A percentile compares a stretch with the other conserved stretches of the same genome.
Evolutionary conservation across 2,329 filamentous ascomycete species (phyloP).

Genomic region (Scopulariopsis brevicaulis): DNA sequence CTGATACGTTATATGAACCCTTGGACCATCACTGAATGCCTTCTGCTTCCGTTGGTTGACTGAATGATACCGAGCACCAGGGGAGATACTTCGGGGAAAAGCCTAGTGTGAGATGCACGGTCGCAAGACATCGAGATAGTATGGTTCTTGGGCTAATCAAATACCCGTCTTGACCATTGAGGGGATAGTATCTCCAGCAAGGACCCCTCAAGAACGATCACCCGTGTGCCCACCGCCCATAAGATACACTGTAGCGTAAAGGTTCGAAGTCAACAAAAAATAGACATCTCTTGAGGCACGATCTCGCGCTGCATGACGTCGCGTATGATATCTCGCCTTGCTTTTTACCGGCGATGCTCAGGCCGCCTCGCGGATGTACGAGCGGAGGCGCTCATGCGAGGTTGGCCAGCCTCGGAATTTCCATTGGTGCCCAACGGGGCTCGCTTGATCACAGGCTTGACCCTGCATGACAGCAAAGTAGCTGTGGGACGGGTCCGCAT

Average conservation of each 20-base stretch:
- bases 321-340: background rate
- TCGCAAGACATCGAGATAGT: too few species aligned
- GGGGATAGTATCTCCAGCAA: background rate
- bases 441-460: too few species aligned
- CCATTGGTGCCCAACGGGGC: background rate
- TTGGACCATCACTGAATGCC: too few species aligned
- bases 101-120: too few species aligned
- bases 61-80: too few species aligned
- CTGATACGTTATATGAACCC: too few species aligned
- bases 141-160: too few species aligned
- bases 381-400: background rate
- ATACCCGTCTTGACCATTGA: too few species aligned
- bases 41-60: too few species aligned
- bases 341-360: background rate
- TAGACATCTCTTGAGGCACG: background rate
- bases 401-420: background rate
- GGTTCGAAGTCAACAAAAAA: background rate
- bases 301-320: background rate
- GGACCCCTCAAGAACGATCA: background rate
- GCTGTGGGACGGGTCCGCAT: too few species aligned
- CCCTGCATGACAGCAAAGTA: too few species aligned
- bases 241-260: background rate
- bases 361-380: background rate
- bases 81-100: too few species aligned
- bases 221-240: background rate